Conservation (phyloP, 805 yeast species). For the Blastobotrys muscicola region DNA sequence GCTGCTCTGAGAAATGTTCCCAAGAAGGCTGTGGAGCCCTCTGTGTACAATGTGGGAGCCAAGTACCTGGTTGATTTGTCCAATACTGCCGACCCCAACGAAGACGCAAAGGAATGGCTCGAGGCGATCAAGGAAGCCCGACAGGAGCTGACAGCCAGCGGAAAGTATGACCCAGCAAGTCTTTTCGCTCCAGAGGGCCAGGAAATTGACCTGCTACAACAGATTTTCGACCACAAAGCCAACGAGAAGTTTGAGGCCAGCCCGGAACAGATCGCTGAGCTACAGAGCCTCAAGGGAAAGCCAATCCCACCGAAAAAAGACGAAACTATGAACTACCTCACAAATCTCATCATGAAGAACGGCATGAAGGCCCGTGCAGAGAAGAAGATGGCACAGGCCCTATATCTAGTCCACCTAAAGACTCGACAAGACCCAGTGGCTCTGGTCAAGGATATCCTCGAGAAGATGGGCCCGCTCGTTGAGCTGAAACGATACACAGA, state of each 20-base stretch:
- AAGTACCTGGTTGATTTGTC: constrained; percentile 14
- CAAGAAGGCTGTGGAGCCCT: no score
- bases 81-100: constrained; percentile 22
- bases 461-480: constrained; percentile 77
- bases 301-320: constrained; percentile 57
- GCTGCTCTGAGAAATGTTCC: no score
- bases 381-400: constrained; percentile 60
- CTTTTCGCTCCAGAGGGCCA: constrained; percentile 35
- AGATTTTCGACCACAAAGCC: constrained; percentile 18
- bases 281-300: constrained; percentile 37
- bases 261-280: constrained; percentile 52
- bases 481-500: constrained; percentile 67
- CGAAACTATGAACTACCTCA: constrained; percentile 65
- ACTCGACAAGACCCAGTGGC: constrained; percentile 72
- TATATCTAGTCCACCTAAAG: constrained; percentile 67
- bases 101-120: constrained; percentile 35
- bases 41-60: constrained; percentile 5
- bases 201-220: constrained; percentile 27
- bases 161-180: constrained; percentile 30
- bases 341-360: constrained; percentile 83
- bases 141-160: constrained; percentile 28
- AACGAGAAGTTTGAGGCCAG: constrained; percentile 34
- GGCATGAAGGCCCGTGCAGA: constrained; percentile 82
- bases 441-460: constrained; percentile 63
- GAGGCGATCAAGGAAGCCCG: constrained; percentile 32